Evolutionary conservation across 2,329 filamentous ascomycete species (phyloP).

Genomic region (Tolypocladium paradoxum): DNA sequence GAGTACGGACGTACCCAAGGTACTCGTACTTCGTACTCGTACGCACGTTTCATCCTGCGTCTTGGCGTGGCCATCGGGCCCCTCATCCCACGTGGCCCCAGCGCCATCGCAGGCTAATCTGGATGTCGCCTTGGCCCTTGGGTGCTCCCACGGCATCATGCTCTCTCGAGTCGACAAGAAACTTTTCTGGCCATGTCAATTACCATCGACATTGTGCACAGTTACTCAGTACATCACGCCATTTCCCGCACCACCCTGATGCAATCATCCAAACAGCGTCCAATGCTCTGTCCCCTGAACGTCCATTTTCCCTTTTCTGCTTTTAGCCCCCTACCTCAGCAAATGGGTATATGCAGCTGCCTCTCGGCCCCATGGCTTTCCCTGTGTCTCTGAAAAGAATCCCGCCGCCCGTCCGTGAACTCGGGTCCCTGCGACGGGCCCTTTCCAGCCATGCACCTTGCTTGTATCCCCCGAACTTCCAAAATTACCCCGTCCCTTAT

Average conservation of each 20-base stretch:
- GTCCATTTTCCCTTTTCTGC: conserved; percentile 1
- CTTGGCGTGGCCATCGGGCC: too few species aligned
- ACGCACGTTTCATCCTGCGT: too few species aligned
- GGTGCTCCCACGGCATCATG: too few species aligned
- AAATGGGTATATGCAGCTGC: conserved; percentile 21
- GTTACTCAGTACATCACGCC: neutral
- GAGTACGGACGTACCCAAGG: too few species aligned
- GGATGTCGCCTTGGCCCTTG: too few species aligned
- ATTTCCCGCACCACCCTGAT: neutral
- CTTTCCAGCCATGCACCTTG: neutral
- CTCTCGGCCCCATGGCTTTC: conserved; percentile 4
- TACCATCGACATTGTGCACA: neutral
- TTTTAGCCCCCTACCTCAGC: conserved; percentile 7
- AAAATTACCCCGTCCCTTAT: neutral
- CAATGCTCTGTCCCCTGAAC: neutral
- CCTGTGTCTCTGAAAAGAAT: neutral
- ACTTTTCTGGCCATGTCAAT: neutral
- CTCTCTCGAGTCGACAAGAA: neutral
- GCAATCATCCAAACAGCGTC: neutral
- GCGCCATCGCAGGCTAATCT: neutral
- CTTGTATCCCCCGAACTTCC: neutral
- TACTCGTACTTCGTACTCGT: too few species aligned
- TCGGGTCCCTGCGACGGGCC: neutral
- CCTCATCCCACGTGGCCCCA: neutral
- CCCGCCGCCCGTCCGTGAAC: neutral